Conservation (phyloP, 106 monocot genomes). For the Apostasia shenzhenica region DNA sequence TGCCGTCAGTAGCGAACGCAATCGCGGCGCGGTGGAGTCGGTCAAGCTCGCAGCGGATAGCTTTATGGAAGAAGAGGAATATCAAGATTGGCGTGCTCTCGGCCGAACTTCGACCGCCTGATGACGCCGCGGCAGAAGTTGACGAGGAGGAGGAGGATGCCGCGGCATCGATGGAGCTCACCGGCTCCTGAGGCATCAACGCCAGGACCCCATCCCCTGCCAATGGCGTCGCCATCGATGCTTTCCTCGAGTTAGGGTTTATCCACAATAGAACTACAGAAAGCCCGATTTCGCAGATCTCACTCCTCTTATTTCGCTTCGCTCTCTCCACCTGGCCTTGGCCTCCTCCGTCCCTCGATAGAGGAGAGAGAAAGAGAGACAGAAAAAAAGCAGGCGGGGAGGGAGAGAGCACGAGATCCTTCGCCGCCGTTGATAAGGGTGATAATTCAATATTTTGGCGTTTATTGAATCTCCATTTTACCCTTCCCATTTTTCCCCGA, state of each 20-base stretch:
- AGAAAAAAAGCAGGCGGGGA: too few relatives aligned
- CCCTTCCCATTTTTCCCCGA: too few relatives aligned
- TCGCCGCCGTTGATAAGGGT: too few relatives aligned
- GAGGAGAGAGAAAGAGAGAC: too few relatives aligned
- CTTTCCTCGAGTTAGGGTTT: background rate
- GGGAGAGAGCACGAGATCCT: too few relatives aligned
- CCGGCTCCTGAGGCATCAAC: conserved; percentile 10
- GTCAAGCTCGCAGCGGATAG: conserved; percentile 79
- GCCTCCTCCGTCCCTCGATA: too few relatives aligned
- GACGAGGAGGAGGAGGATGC: conserved; percentile 12
- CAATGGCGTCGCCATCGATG: conserved; percentile 6
- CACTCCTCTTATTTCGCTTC: background rate
- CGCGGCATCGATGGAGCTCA: conserved; percentile 7
- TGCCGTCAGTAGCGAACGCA: conserved; percentile 57
- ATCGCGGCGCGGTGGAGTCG: conserved; percentile 70
- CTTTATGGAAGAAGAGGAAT: conserved; percentile 88
- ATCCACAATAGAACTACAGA: too few relatives aligned
- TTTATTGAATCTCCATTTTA: too few relatives aligned
- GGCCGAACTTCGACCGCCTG: conserved; percentile 5
- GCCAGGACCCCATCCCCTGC: conserved; percentile 7
- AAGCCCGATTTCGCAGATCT: background rate
- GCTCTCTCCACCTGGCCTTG: background rate
- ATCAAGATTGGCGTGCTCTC: conserved; percentile 72
- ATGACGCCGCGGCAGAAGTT: background rate
- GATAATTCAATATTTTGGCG: too few relatives aligned